Conservation (phyloP, 129 eudicot genomes). For the Flaveria sonorensis region DNA sequence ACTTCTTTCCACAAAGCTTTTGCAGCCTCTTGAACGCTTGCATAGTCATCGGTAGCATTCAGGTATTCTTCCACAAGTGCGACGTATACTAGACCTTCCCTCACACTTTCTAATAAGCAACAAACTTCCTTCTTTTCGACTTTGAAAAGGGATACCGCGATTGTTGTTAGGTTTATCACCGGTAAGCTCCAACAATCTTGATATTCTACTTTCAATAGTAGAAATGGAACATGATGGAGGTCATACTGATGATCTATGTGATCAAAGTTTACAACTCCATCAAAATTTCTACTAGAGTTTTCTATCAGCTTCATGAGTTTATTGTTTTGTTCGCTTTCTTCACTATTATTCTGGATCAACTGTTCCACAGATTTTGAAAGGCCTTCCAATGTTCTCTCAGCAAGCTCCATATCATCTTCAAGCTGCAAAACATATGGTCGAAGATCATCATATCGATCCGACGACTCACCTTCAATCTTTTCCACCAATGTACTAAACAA, state of each 20-base stretch:
- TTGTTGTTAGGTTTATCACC: constrained; percentile 42
- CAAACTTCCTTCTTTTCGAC: background rate
- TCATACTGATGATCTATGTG: background rate
- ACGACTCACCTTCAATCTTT: too few species aligned
- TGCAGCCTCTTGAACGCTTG: background rate
- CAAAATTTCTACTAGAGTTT: background rate
- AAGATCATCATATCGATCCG: background rate
- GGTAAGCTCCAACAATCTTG: constrained; percentile 47
- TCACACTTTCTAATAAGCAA: constrained; percentile 26
- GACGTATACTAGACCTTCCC: constrained; percentile 35
- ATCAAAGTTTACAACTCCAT: constrained; percentile 37
- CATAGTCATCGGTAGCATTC: background rate
- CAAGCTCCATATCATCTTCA: constrained; percentile 8
- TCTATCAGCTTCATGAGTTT: constrained; percentile 24
- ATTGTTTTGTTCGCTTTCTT: constrained; percentile 12
- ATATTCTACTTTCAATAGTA: constrained; percentile 19
- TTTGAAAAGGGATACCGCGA: constrained; percentile 39
- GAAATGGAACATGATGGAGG: background rate
- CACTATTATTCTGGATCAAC: constrained; percentile 30
- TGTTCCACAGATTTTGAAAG: constrained; percentile 18
- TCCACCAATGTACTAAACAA: too few species aligned
- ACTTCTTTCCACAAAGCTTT: constrained; percentile 4
- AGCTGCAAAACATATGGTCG: constrained; percentile 6
- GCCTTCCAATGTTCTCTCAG: constrained; percentile 6
- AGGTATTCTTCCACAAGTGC: constrained; percentile 21